These are phyloP conservation scores for Monosporascus sp. DNA, from an alignment of 2,329 filamentous ascomycete species.

Conservation along the genomic window DNA sequence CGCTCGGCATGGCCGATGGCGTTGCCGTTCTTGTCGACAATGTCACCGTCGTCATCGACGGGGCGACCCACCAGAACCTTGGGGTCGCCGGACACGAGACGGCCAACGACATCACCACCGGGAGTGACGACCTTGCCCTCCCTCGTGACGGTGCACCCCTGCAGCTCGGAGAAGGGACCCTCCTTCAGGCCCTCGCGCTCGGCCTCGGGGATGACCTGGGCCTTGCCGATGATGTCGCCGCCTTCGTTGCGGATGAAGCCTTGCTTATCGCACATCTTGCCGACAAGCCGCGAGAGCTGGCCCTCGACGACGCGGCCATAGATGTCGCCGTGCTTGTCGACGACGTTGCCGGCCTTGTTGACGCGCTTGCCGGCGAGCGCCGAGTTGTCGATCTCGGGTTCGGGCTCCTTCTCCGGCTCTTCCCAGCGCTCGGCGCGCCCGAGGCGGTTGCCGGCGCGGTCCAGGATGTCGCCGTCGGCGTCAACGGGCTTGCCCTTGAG, in stretches of 20 bases:
- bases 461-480: slow-evolving; percentile 63
- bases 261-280: slow-evolving; percentile 66
- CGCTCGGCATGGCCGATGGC: slow-evolving; percentile 52
- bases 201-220: slow-evolving; percentile 62
- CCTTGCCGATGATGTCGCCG: slow-evolving; percentile 64
- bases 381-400: slow-evolving; percentile 52
- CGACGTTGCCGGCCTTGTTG: slow-evolving; percentile 63
- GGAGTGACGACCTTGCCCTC: slow-evolving; percentile 63
- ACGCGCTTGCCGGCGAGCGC: slow-evolving; percentile 64
- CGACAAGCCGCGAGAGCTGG: slow-evolving; percentile 56
- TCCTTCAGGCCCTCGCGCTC: slow-evolving; percentile 60
- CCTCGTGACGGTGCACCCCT: slow-evolving; percentile 60
- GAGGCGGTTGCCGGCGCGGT: slow-evolving; percentile 61
- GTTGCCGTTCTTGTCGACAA: slow-evolving; percentile 70
- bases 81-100: slow-evolving; percentile 63
- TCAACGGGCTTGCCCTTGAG: slow-evolving; percentile 63
- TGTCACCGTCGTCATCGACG: slow-evolving; percentile 78
- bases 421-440: slow-evolving; percentile 67
- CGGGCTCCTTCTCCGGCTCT: slow-evolving; percentile 39
- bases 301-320: slow-evolving; percentile 65
- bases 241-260: slow-evolving; percentile 68
- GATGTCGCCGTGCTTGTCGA: slow-evolving; percentile 49
- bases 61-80: slow-evolving; percentile 67
- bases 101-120: slow-evolving; percentile 66
- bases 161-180: slow-evolving; percentile 63